Conservation (phyloP, 2,329 filamentous ascomycete genomes). For the Cordyceps militaris region DNA sequence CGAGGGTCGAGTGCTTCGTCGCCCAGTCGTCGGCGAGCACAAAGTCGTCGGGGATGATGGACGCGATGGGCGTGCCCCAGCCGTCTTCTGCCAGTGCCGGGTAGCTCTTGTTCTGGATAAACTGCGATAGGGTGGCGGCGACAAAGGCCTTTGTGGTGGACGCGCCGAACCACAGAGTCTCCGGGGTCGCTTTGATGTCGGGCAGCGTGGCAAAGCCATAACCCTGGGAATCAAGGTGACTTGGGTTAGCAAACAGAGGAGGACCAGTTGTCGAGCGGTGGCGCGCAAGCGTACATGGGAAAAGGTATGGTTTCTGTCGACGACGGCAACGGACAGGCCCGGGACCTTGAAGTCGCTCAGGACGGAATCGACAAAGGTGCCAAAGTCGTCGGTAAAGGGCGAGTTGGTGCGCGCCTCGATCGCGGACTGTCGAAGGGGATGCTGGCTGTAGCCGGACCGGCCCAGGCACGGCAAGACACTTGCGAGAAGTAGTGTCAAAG, state of each 20-base stretch:
- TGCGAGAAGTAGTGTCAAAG: not conserved
- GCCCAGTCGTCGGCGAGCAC: slow-evolving; percentile 32
- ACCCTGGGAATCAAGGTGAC: not conserved
- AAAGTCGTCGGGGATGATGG: slow-evolving; percentile 39
- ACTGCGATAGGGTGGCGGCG: slow-evolving; percentile 37
- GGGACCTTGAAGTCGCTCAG: slow-evolving; percentile 38
- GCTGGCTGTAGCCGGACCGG: not conserved
- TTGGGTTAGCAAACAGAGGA: not conserved
- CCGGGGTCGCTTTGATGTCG: slow-evolving; percentile 33
- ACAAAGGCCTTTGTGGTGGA: slow-evolving; percentile 47
- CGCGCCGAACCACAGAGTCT: slow-evolving; percentile 43
- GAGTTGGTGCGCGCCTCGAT: not conserved
- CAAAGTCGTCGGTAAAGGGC: not conserved
- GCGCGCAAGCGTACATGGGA: slow-evolving; percentile 10
- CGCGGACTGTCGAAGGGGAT: not conserved
- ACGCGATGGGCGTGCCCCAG: slow-evolving; percentile 36
- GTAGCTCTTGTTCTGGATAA: slow-evolving; percentile 33
- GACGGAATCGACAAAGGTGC: slow-evolving; percentile 2
- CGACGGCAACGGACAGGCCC: slow-evolving; percentile 40
- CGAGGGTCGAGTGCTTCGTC: slow-evolving; percentile 37
- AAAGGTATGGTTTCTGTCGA: slow-evolving; percentile 36
- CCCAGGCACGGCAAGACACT: not conserved
- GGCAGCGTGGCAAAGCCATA: slow-evolving; percentile 5
- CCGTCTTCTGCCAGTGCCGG: slow-evolving; percentile 21
- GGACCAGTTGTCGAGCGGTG: not conserved